A percentile compares a stretch with the other conserved stretches of the same genome.
phyloP scores from a whole-genome alignment of 257 asterid species.

The Capsicum pubescens region DNA sequence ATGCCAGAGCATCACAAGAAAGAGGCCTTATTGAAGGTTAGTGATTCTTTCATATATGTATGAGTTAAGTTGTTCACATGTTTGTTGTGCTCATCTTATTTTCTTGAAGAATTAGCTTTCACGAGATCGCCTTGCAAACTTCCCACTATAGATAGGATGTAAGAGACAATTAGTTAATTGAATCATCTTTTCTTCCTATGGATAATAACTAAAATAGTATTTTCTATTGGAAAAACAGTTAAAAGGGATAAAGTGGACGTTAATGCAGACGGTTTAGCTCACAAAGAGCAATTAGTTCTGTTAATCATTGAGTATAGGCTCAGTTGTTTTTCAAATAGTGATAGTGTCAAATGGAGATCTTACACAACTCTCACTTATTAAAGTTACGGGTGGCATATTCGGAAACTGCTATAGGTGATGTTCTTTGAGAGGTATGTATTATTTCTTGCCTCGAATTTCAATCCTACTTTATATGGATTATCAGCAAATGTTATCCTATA shows the following conservation, averaged over 20 bases:
- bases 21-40: constrained; percentile 57
- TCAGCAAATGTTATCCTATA: no score
- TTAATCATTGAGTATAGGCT: constrained; percentile 4
- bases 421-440: constrained; percentile 81
- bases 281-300: no score
- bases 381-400: constrained; percentile 94
- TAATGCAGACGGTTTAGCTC: no score
- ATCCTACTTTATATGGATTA: no score
- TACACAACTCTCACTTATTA: constrained; percentile 92
- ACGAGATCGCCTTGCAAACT: no score
- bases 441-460: no score
- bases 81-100: background rate
- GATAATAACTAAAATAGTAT: no score
- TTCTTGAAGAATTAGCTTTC: background rate
- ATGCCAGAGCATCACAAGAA: constrained; percentile 39
- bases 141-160: no score
- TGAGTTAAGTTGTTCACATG: background rate
- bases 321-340: background rate
- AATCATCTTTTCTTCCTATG: no score
- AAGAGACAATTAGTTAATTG: no score
- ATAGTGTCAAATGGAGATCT: constrained; percentile 60
- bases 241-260: no score
- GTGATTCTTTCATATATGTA: background rate
- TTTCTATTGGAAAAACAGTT: no score
- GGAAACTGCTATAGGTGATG: constrained; percentile 98